Base-by-base conservation (phyloP, 805 yeast species). In the Schwanniomyces occidentalis region DNA sequence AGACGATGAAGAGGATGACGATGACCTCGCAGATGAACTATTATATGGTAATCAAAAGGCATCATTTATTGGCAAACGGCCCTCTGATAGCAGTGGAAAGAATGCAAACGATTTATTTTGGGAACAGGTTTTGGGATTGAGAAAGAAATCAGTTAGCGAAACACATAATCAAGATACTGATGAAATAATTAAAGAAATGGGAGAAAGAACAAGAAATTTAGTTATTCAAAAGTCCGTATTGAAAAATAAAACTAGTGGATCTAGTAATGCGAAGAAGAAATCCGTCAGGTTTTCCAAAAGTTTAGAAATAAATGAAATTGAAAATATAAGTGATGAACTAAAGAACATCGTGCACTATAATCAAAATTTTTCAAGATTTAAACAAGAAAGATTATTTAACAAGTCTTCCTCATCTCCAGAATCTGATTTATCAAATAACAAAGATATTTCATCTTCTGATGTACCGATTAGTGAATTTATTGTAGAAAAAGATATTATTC, bases 271-370 rank as follows among this genome's bases (percentile, higher is more conserved):
- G 8, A 26, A 28, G 16, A 65, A 65, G 42, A 78, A 77, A 45
- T 57, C 73, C 2, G 87, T 82, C 7, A 55, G 70, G 12, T 82
- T 82, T 58, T 67, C 80, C 0, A 65, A 67, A 1, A 60, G 60
- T 2, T 62, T 79, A 20, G 75, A 79, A 28, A 72, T 83, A 8
- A 80, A 79, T 41, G 79, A 78, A 37, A 68, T 82, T 30, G 83
- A 76, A 31, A 75, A 78, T 43, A 63, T 78, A 3, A 76, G 81
- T 49, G 69, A 68, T 19, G 68, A 68, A 23, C 48, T 76, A 41
- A 69, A 55, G 42, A 46, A 58, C 10, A 53, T 51, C 10, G 48
- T 53, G 28, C 44, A 48, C 30, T 39, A 42, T 24, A 41, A 43
- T 31, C 51, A 49, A 35, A 44, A 46, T 17, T 22, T 44, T 4